Base-by-base conservation (phyloP, 2,329 filamentous ascomycete species). In the Ascochyta fabae region DNA sequence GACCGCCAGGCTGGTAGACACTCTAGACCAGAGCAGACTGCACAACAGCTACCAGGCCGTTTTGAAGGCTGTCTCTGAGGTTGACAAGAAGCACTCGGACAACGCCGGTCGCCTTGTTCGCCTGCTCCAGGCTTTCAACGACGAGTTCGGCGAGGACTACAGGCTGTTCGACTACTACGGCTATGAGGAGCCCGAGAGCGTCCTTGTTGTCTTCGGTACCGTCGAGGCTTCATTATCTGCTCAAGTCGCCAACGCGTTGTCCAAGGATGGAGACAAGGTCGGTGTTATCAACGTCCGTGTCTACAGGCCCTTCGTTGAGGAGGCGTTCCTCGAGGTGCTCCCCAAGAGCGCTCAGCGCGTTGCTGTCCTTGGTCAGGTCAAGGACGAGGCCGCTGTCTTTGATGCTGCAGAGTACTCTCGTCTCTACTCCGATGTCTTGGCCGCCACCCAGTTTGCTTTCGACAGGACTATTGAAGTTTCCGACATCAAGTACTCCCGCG, bases 291-390 rank as follows among this genome's bases (percentile, higher is more conserved):
- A 91, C 68, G 94, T 98, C 42, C 90, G 95, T 61, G 84, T 99
- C 51, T 99, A 98, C 82, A 87, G 94, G 39, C 95, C 95, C 15
- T 98, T 99, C 71, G 86, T 95, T 29, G 95, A 99, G 79, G 92
- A 97, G 74, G 90, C 91, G 47, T 98, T 99, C 83, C 81, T 98
- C 60, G 87, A 89, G 64, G 85, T 86, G 10, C 84, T 99, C 26
- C 92, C 95, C 31, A 81, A 86, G 64, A 90, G 90, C 33, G 85
- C 88, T 42, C 86, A 86, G 77, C 89, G 84, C 59, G 83, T 99
- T 62, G 88, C 89, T 34, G 92, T 98, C 19, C 85, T 99, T 6
- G 95, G 95, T 49, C 95, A 99, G 75, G 94, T 99, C 63, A 78
- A 83, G 59, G 87, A 90, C 64, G 84, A 90, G 60, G 80, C 85